Evolutionary conservation across 768 basidiomycete genomes (phyloP), one percentile per base, ranked within the genome.

Genomic region (Boletus huronensis): DNA sequence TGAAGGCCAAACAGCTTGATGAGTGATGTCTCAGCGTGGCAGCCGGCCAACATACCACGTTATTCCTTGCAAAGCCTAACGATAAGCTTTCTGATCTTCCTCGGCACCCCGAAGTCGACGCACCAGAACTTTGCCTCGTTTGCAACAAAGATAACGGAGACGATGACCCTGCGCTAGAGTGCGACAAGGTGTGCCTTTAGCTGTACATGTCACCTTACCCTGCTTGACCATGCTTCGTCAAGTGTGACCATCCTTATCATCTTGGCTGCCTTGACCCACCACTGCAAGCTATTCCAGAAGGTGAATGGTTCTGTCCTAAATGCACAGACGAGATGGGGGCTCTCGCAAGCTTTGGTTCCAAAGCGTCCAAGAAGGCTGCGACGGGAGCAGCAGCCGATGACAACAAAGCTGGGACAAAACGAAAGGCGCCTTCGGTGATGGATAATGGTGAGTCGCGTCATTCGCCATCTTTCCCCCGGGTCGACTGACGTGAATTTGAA

Each of bases 241-340:
- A 96, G 90, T 98, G 95, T 66, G 95, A 98, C 66, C 77, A 80
- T 40, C 90, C 93, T 1, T 96, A 88, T 69, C 95, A 98, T 69
- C 76, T 90, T 14, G 77, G 77, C 13, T 98, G 95, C 69, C 81
- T 95, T 42, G 73, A 76, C 40, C 93, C 93, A 17, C 91, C 93
- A 2, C 72, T 98, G 43, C 68, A 74, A 16, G 82, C 78, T 5
- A 75, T 95, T 17, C 95, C 95, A 0, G 87, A 89, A 32, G 95
- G 90, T 35, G 90, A 94, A 73, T 94, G 93, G 93, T 93, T 93
- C 77, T 96, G 93, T 64, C 84, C 87, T 0, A 76, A 82, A 52
- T 96, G 93, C 65, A 70, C 72, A 10, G 76, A 76, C 32, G 77
- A 81, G 21, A 85, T 85, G 4, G 81, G 80, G 10, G 81, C 80